Evolutionary conservation across 345 rosid genomes (phyloP), one percentile per base, ranked within the genome.

Genomic region (Brassica incana): DNA sequence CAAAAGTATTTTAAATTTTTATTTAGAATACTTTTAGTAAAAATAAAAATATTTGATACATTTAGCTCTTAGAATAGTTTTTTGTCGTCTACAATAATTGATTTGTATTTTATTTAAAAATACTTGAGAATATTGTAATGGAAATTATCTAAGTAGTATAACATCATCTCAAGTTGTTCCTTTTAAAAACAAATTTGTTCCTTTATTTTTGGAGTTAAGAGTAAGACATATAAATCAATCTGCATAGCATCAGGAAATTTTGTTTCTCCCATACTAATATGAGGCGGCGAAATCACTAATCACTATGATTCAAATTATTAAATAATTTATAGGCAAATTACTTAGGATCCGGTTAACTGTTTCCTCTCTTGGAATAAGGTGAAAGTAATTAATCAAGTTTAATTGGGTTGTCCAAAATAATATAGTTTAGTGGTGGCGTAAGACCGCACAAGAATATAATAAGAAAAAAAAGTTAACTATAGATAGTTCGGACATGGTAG

Each of bases 331-430:
- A 52, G 40, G 8, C 75, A 63, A 74, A 52, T 69, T 69, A 80
- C 72, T 18, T 14, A 80, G 75, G 70, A 70, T 58, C 83, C 67
- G 83, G 68, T 80, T 66, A 38, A 69, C 5, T 52, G 67, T 80
- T 73, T 79, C 43, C 54, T 73, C 68, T 73, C 75, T 69, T 3
- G 66, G 64, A 69, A 50, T 52, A 33, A 36, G 20, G 32, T 74
- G 6, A 71, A 71, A 63, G 14, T 6, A 38, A 6, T 30, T 61
- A 69, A 58, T 73, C 38, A 67, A 3, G 11, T 78, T 78, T 67
- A 65, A 3, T 78, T 67, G 61, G 56, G 38, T 74, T 69, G 50
- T 6, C 66, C 29, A 74, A 74, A 74, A 35, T 29, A 50, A 38
- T 63, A 74, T 80, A 62, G 71, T 74, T 80, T 69, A 69, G 25